Percentiles rank a stretch among this genome's conserved stretches.
Conservation (phyloP, 441 rosid species). For the Croton laevigatus region DNA sequence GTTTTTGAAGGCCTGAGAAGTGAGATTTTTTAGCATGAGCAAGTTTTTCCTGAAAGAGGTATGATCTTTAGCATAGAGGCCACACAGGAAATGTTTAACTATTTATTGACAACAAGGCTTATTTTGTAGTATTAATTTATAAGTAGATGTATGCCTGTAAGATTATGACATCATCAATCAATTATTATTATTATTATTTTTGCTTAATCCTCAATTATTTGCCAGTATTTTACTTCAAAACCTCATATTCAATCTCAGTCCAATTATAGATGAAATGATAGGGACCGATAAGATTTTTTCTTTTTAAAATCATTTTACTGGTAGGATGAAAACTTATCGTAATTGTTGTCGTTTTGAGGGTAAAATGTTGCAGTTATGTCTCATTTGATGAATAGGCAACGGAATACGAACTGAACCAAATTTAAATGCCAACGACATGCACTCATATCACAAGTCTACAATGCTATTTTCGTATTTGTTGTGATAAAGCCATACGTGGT, state of each 20-base stretch:
- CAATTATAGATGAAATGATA: too few species aligned
- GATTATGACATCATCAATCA: not conserved
- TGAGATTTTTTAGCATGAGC: too few species aligned
- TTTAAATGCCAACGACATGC: too few species aligned
- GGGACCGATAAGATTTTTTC: too few species aligned
- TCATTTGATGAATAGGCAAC: not conserved
- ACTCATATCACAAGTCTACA: too few species aligned
- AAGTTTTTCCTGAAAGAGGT: too few species aligned
- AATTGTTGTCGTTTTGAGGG: not conserved
- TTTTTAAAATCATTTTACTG: too few species aligned
- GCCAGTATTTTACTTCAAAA: too few species aligned
- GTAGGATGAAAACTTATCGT: too few species aligned
- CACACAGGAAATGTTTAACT: not conserved
- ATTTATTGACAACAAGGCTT: slow-evolving; percentile 2
- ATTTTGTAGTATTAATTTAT: slow-evolving; percentile 1
- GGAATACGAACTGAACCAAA: too few species aligned
- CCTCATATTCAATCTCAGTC: too few species aligned
- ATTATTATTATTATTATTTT: not conserved
- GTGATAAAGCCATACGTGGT: not conserved
- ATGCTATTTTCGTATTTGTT: not conserved
- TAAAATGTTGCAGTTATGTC: not conserved
- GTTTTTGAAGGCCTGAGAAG: not conserved
- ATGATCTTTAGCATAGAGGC: slow-evolving; percentile 5
- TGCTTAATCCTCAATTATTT: not conserved
- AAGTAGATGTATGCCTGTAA: not conserved